Evolutionary conservation across 441 rosid species (phyloP).

Genomic region (Erodium texanum): DNA sequence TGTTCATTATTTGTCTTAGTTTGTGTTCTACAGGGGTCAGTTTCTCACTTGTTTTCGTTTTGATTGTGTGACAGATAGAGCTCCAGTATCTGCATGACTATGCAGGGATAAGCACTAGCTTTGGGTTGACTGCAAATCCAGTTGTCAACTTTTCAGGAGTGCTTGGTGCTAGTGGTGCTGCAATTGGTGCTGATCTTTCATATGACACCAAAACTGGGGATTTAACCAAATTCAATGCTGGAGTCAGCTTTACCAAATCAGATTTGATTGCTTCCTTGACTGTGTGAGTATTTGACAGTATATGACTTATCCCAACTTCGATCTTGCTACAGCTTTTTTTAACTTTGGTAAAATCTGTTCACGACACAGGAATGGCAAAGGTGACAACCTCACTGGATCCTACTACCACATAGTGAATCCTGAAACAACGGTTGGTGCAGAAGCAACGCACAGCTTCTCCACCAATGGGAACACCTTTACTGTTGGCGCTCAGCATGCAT

Average conservation of each 20-base stretch:
- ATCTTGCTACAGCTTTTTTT: too few relatives aligned
- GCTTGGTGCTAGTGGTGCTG: slow-evolving; percentile 43
- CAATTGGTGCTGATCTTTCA: slow-evolving; percentile 68
- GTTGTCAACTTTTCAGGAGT: slow-evolving; percentile 70
- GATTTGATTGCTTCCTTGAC: slow-evolving; percentile 67
- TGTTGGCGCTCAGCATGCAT: slow-evolving; percentile 61
- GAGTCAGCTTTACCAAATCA: slow-evolving; percentile 46
- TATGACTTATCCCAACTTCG: not conserved
- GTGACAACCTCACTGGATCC: slow-evolving; percentile 53
- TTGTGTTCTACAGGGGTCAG: not conserved
- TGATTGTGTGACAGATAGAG: slow-evolving; percentile 45
- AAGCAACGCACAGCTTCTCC: slow-evolving; percentile 65
- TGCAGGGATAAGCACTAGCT: slow-evolving; percentile 64
- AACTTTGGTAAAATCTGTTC: not conserved
- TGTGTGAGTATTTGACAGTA: slow-evolving; percentile 39
- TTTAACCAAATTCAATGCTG: slow-evolving; percentile 74
- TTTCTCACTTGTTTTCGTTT: not conserved
- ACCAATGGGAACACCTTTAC: slow-evolving; percentile 62
- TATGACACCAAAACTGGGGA: slow-evolving; percentile 71
- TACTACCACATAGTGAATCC: slow-evolving; percentile 65
- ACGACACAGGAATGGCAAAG: slow-evolving; percentile 63
- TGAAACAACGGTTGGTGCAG: slow-evolving; percentile 68
- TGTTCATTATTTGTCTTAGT: not conserved
- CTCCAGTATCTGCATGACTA: slow-evolving; percentile 83
- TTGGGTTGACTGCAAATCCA: slow-evolving; percentile 83